These are phyloP conservation scores for Aspergillus unguis DNA, from an alignment of 2,329 filamentous ascomycete species.

Conservation along the genomic window DNA sequence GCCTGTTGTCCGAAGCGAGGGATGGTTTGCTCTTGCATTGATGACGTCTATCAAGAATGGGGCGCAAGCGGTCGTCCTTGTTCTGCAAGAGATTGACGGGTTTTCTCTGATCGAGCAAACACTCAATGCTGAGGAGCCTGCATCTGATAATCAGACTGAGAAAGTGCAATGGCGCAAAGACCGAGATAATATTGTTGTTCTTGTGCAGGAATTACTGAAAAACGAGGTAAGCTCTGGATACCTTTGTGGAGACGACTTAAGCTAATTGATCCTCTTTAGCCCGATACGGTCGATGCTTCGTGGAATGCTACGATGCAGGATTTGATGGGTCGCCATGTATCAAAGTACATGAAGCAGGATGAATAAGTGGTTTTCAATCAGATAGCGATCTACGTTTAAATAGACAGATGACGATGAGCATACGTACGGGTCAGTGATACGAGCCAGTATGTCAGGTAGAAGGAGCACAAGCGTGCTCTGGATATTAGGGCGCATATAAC, in stretches of 20 bases:
- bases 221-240: conserved; percentile 34
- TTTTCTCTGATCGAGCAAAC: conserved; percentile 33
- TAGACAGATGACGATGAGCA: no score
- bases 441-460: no score
- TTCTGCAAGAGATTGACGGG: conserved; percentile 35
- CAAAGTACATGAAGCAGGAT: conserved; percentile 18
- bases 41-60: conserved; percentile 40
- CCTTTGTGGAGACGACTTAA: background rate
- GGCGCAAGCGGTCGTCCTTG: conserved; percentile 32
- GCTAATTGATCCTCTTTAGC: conserved; percentile 20
- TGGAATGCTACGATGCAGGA: conserved; percentile 29
- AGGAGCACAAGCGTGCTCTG: no score
- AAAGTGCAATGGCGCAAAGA: conserved; percentile 34
- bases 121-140: conserved; percentile 22
- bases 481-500: no score
- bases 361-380: background rate
- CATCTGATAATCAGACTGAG: conserved; percentile 21
- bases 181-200: conserved; percentile 40
- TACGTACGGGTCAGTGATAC: no score
- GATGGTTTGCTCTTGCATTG: conserved; percentile 48
- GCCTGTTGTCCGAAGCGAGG: conserved; percentile 48
- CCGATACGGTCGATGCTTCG: conserved; percentile 25
- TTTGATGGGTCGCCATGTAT: conserved; percentile 26
- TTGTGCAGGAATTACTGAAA: conserved; percentile 39
- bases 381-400: no score